phyloP scores from a whole-genome alignment of 1,139 yeast species.

The Candida sanyaensis region DNA sequence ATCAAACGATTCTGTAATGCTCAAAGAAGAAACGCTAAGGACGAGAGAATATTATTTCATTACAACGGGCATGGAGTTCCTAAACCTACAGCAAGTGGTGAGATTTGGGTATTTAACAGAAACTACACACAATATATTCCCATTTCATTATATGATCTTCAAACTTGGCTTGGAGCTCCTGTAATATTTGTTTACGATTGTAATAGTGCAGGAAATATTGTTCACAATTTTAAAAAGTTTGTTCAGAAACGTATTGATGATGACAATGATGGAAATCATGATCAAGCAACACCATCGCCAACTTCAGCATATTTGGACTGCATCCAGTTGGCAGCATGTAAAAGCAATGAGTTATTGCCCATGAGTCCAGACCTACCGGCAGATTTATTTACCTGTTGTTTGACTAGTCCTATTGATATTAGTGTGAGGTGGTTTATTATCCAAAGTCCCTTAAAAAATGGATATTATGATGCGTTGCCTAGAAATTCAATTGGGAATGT shows the following conservation, averaged over 20 bases:
- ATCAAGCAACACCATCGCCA: slow-evolving; percentile 62
- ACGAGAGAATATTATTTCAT: slow-evolving; percentile 86
- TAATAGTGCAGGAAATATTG: slow-evolving; percentile 92
- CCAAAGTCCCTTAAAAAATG: slow-evolving; percentile 71
- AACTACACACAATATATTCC: slow-evolving; percentile 98
- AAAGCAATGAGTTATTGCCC: slow-evolving; percentile 81
- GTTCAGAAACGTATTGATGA: slow-evolving; percentile 90
- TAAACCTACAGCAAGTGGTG: slow-evolving; percentile 96
- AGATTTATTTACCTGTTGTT: slow-evolving; percentile 90
- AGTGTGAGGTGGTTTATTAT: slow-evolving; percentile 90
- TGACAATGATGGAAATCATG: slow-evolving; percentile 75
- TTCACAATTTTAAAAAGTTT: slow-evolving; percentile 84
- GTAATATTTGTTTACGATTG: slow-evolving; percentile 95
- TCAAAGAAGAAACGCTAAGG: slow-evolving; percentile 86
- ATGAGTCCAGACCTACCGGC: slow-evolving; percentile 97
- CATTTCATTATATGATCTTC: slow-evolving; percentile 87
- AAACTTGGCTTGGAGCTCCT: slow-evolving; percentile 98
- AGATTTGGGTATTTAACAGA: slow-evolving; percentile 96
- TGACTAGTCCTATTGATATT: slow-evolving; percentile 94
- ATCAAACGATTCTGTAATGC: slow-evolving; percentile 90
- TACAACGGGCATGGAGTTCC: slow-evolving; percentile 99
- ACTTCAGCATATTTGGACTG: slow-evolving; percentile 80
- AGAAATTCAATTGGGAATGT: slow-evolving; percentile 60
- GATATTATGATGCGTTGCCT: slow-evolving; percentile 58
- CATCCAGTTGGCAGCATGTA: slow-evolving; percentile 92